Percentiles rank a stretch among this genome's conserved stretches.
These are phyloP conservation scores for Lactarius deliciosus DNA, from an alignment of 768 basidiomycete genomes.

Conservation along the genomic window DNA sequence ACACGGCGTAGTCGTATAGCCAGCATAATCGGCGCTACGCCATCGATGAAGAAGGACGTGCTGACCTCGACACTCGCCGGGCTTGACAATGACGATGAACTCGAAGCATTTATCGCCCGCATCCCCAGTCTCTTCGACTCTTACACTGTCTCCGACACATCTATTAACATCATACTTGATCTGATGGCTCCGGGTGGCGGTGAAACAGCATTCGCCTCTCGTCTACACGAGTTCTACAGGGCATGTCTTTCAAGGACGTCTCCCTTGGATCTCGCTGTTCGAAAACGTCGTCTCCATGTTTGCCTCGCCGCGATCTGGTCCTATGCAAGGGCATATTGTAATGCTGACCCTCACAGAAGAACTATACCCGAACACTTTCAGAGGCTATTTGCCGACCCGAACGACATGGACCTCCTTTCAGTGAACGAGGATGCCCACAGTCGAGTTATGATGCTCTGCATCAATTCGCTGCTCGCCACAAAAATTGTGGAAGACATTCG, in stretches of 20 bases:
- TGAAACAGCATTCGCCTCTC: background rate
- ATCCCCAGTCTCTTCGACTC: conserved; percentile 1
- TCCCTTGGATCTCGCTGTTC: background rate
- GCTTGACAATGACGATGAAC: background rate
- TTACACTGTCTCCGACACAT: background rate
- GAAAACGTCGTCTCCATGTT: background rate
- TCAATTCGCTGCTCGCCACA: background rate
- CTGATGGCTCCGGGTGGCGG: background rate
- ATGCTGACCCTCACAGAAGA: background rate
- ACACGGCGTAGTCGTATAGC: background rate
- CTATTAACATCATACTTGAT: background rate
- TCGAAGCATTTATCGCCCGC: conserved; percentile 2
- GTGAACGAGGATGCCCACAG: background rate
- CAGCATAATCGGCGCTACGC: background rate
- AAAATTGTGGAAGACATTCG: background rate
- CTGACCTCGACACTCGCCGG: background rate
- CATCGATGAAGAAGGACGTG: background rate
- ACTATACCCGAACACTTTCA: conserved; percentile 7
- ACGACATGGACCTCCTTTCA: conserved; percentile 3
- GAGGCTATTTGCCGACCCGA: background rate
- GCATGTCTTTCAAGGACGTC: background rate
- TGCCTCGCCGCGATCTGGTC: conserved; percentile 8
- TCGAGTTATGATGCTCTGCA: background rate
- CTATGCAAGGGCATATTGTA: background rate
- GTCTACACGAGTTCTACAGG: background rate